Percentiles rank a stretch among this genome's conserved stretches.
These are phyloP conservation scores for Cardamine resedifolia DNA, from an alignment of 345 rosid genomes.

Conservation along the genomic window DNA sequence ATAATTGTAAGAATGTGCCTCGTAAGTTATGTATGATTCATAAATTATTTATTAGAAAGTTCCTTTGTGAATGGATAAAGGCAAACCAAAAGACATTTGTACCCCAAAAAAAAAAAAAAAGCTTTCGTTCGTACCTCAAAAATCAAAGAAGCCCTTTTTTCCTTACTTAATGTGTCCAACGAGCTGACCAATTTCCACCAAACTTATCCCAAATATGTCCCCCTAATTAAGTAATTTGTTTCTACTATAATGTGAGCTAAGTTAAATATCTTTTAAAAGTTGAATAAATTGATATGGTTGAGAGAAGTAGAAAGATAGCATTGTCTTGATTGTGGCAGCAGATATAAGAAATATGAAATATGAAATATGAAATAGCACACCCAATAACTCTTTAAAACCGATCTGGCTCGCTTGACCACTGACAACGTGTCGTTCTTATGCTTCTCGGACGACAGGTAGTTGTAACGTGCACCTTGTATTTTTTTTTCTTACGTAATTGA, in stretches of 20 bases:
- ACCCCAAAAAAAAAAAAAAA: not conserved
- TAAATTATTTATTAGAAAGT: conserved; percentile 7
- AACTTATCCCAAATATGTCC: conserved; percentile 33
- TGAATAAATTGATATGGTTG: conserved; percentile 30
- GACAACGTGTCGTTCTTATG: conserved; percentile 37
- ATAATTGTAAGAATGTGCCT: not conserved
- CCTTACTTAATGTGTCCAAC: conserved; percentile 37
- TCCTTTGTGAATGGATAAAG: conserved; percentile 26
- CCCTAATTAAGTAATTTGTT: conserved; percentile 15
- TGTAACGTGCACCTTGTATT: conserved; percentile 27
- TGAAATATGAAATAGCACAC: conserved; percentile 15
- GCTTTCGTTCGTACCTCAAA: conserved; percentile 35
- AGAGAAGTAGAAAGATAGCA: conserved; percentile 38
- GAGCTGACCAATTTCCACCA: conserved; percentile 43
- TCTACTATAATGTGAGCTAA: not conserved
- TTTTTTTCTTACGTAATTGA: conserved; percentile 8
- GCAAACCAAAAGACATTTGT: conserved; percentile 17
- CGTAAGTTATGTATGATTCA: not conserved
- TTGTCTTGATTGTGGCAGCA: conserved; percentile 36
- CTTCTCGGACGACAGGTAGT: conserved; percentile 38
- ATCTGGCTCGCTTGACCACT: conserved; percentile 17
- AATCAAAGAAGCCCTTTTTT: conserved; percentile 36
- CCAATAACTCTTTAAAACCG: conserved; percentile 24
- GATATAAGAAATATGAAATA: not conserved
- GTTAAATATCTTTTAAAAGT: not conserved